These are phyloP conservation scores for Senna siamea DNA, from an alignment of 306 rosid species.

Conservation along the genomic window DNA sequence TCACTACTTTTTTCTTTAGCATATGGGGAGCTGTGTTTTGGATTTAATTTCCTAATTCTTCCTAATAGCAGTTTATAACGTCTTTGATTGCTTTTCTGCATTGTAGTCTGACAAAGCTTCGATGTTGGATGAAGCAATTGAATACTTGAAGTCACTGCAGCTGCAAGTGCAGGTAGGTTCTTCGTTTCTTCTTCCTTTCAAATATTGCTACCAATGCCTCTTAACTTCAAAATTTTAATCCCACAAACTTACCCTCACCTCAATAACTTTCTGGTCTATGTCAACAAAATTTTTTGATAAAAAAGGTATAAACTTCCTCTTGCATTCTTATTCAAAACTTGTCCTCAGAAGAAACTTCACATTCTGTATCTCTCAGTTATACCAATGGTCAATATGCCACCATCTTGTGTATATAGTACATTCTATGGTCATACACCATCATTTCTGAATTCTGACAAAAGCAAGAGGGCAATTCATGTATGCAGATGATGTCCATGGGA, in stretches of 20 bases:
- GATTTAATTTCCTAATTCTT: conserved; percentile 21
- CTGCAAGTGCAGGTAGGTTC: conserved; percentile 83
- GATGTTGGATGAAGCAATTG: conserved; percentile 97
- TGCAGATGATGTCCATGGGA: conserved; percentile 99
- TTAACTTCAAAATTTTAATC: background rate
- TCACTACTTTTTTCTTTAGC: background rate
- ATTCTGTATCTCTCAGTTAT: conserved; percentile 18
- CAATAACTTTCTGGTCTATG: background rate
- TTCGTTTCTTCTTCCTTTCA: conserved; percentile 8
- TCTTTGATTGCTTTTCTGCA: conserved; percentile 24
- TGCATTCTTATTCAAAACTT: conserved; percentile 5
- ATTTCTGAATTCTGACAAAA: conserved; percentile 20
- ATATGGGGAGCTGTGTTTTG: conserved; percentile 5
- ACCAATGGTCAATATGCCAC: background rate
- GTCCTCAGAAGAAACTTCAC: no score
- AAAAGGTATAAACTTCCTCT: conserved; percentile 11
- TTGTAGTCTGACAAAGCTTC: conserved; percentile 92
- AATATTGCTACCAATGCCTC: background rate
- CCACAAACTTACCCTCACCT: background rate
- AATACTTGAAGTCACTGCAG: conserved; percentile 85
- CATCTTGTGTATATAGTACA: no score
- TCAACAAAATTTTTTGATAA: background rate
- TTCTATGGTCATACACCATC: conserved; percentile 23
- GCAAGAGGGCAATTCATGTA: no score
- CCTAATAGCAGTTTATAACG: conserved; percentile 10